Percentiles rank a stretch among this genome's conserved stretches.
Evolutionary conservation across 2,329 filamentous ascomycete species (phyloP).

Genomic region (Phaeosphaeriaceae sp.): DNA sequence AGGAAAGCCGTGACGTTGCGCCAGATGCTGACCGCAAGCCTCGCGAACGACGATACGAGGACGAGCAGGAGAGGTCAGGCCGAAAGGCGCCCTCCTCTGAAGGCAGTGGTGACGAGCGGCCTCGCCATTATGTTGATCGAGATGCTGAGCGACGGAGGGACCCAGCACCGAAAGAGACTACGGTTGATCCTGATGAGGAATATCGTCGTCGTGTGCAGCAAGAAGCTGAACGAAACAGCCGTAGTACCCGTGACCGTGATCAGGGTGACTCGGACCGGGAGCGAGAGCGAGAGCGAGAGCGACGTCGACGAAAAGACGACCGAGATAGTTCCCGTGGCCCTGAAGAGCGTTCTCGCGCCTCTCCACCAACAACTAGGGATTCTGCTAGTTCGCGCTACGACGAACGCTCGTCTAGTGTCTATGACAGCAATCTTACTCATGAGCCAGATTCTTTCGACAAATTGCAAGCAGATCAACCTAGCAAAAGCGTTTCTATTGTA

Average conservation of each 20-base stretch:
- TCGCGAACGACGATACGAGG: slow-evolving; percentile 43
- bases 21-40: slow-evolving; percentile 32
- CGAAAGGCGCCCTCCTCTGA: slow-evolving; percentile 40
- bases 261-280: slow-evolving; percentile 43
- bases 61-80: slow-evolving; percentile 31
- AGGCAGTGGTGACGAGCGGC: slow-evolving; percentile 43
- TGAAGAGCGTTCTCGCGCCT: slow-evolving; percentile 32
- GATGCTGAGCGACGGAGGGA: slow-evolving; percentile 45
- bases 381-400: slow-evolving; percentile 32
- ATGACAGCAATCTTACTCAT: slow-evolving; percentile 39
- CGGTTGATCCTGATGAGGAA: slow-evolving; percentile 57
- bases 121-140: slow-evolving; percentile 46
- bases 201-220: slow-evolving; percentile 57
- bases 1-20: slow-evolving; percentile 26
- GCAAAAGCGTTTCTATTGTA: slow-evolving; percentile 63
- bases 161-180: slow-evolving; percentile 30
- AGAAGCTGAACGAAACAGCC: slow-evolving; percentile 50
- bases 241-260: slow-evolving; percentile 34
- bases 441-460: slow-evolving; percentile 42
- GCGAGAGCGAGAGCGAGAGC: slow-evolving; percentile 39
- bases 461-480: slow-evolving; percentile 24
- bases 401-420: slow-evolving; percentile 37
- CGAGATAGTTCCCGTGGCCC: slow-evolving; percentile 37
- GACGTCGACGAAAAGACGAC: slow-evolving; percentile 44
- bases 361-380: slow-evolving; percentile 27